A percentile compares a stretch with the other conserved stretches of the same genome.
These are phyloP conservation scores for Deakozyma indianensis DNA, from an alignment of 805 yeast genomes.

Conservation along the genomic window DNA sequence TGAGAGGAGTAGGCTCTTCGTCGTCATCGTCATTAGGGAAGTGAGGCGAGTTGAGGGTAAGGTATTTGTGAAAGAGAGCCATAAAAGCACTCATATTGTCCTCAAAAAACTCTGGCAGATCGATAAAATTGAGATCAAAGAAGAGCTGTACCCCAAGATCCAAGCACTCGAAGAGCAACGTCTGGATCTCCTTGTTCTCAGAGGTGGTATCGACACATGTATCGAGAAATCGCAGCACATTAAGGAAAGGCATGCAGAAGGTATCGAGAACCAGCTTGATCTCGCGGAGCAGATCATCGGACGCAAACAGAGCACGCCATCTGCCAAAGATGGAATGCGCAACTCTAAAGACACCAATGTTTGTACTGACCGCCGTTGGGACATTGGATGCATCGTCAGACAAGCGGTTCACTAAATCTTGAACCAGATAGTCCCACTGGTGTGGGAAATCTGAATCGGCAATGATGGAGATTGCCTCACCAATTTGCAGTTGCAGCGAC, in stretches of 20 bases:
- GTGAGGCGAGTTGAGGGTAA: conserved; percentile 42
- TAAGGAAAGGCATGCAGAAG: conserved; percentile 66
- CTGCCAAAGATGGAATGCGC: conserved; percentile 93
- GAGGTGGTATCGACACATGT: neutral
- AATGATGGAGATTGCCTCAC: conserved; percentile 82
- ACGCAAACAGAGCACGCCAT: conserved; percentile 90
- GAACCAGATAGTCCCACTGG: conserved; percentile 57
- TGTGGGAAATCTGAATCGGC: conserved; percentile 96
- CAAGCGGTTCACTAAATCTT: conserved; percentile 49
- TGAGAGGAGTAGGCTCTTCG: conserved; percentile 52
- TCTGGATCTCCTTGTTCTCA: conserved; percentile 20
- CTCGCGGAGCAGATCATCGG: conserved; percentile 79
- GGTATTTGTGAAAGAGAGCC: conserved; percentile 69
- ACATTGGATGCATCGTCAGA: conserved; percentile 33
- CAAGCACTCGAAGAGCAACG: conserved; percentile 47
- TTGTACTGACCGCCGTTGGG: conserved; percentile 33
- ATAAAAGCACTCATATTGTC: conserved; percentile 69
- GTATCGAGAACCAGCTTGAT: conserved; percentile 75
- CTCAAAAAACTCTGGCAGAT: conserved; percentile 95
- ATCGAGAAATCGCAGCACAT: conserved; percentile 31
- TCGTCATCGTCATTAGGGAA: conserved; percentile 45
- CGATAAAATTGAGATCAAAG: conserved; percentile 93
- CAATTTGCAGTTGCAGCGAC: conserved; percentile 71
- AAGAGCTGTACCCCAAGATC: conserved; percentile 65
- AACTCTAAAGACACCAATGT: conserved; percentile 77